A percentile compares a stretch with the other conserved stretches of the same genome.
These are phyloP conservation scores for Aegilops bicornis DNA, from an alignment of 176 grass and related monocot species.

Conservation along the genomic window DNA sequence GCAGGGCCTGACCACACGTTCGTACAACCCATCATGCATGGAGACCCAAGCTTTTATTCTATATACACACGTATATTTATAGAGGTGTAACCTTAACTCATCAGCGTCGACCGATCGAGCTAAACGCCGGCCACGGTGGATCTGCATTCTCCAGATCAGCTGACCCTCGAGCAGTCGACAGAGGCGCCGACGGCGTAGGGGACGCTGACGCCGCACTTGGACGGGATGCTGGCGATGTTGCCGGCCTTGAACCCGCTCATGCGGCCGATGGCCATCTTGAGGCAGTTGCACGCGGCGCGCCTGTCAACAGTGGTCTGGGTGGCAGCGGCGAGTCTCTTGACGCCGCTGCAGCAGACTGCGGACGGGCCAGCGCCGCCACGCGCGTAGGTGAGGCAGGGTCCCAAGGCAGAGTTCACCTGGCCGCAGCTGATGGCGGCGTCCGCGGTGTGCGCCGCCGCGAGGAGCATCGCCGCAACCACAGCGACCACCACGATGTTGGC, in stretches of 20 bases:
- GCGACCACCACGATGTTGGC: not conserved
- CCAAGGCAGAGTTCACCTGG: conserved; percentile 19
- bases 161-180: conserved; percentile 44
- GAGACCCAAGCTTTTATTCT: not conserved
- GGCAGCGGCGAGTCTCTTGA: conserved; percentile 18
- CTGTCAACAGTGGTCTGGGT: conserved; percentile 26
- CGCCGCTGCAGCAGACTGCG: conserved; percentile 20
- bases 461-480: conserved; percentile 2
- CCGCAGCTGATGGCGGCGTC: conserved; percentile 31
- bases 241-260: conserved; percentile 29
- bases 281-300: conserved; percentile 39
- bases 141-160: not conserved
- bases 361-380: conserved; percentile 15
- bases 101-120: not conserved
- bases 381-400: conserved; percentile 43
- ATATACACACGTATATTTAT: not conserved
- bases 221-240: conserved; percentile 28
- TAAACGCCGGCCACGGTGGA: not conserved
- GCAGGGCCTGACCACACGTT: not conserved
- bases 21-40: not conserved
- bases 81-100: not conserved
- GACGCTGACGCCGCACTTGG: conserved; percentile 56
- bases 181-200: conserved; percentile 52
- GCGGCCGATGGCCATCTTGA: conserved; percentile 21
- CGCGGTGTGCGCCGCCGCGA: not conserved